Percentiles rank a stretch among this genome's conserved stretches.
These are phyloP conservation scores for Colletotrichum musae DNA, from an alignment of 2,329 filamentous ascomycete species.

Conservation along the genomic window DNA sequence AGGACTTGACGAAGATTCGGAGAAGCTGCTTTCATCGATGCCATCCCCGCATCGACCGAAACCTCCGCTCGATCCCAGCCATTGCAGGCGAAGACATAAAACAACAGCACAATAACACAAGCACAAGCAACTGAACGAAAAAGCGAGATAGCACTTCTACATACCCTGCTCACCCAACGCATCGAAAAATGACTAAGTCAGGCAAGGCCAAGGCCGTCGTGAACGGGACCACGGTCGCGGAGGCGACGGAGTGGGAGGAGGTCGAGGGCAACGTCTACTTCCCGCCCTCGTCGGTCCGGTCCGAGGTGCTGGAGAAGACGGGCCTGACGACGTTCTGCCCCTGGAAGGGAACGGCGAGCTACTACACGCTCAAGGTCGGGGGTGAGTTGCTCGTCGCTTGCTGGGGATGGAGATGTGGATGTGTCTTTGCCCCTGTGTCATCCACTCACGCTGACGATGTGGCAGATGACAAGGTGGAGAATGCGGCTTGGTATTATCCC, in stretches of 20 bases:
- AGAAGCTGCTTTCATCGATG: slow-evolving; percentile 5
- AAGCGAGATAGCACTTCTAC: background rate
- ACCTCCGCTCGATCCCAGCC: background rate
- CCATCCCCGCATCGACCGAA: background rate
- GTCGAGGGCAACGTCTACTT: slow-evolving; percentile 74
- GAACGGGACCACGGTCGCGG: slow-evolving; percentile 64
- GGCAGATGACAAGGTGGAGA: slow-evolving; percentile 60
- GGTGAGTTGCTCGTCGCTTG: slow-evolving; percentile 48
- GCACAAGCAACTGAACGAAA: background rate
- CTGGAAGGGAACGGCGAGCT: slow-evolving; percentile 71
- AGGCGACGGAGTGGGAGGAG: slow-evolving; percentile 64
- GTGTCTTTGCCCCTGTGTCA: background rate
- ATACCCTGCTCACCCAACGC: too few relatives aligned
- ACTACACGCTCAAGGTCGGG: slow-evolving; percentile 67
- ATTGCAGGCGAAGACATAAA: background rate
- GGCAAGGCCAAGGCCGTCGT: slow-evolving; percentile 60
- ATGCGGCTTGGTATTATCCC: slow-evolving; percentile 73
- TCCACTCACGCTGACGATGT: slow-evolving; percentile 6
- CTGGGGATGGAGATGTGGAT: background rate
- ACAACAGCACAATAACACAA: background rate
- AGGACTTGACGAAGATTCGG: slow-evolving; percentile 24
- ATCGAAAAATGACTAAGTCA: slow-evolving; percentile 39
- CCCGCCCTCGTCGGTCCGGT: slow-evolving; percentile 60
- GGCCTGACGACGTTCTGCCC: slow-evolving; percentile 64
- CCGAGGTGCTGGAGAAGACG: slow-evolving; percentile 60